Evolutionary conservation across 345 rosid species (phyloP).

Genomic region (Sonneratia caseolaris): DNA sequence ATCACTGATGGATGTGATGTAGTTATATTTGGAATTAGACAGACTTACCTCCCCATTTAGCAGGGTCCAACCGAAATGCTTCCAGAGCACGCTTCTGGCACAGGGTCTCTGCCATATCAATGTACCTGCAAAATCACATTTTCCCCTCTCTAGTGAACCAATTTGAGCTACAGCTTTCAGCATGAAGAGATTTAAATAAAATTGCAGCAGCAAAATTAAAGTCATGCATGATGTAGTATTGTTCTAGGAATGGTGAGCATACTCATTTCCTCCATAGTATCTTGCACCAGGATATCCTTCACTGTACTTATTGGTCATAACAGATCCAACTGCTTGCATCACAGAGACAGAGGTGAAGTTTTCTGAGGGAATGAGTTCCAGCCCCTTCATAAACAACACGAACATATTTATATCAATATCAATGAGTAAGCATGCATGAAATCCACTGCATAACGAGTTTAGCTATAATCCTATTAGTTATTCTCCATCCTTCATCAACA

Average conservation of each 20-base stretch:
- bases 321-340: constrained; percentile 99
- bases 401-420: not conserved
- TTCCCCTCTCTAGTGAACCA: not conserved
- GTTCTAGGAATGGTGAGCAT: constrained; percentile 13
- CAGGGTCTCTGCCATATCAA: constrained; percentile 94
- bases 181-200: not conserved
- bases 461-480: not conserved
- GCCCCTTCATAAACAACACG: constrained; percentile 49
- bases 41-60: constrained; percentile 91
- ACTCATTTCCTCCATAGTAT: constrained; percentile 99
- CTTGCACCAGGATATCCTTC: constrained; percentile 99
- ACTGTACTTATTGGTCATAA: constrained; percentile 99
- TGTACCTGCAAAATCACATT: constrained; percentile 38
- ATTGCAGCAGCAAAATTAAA: not conserved
- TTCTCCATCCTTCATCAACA: not conserved
- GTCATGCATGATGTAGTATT: not conserved
- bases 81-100: constrained; percentile 96
- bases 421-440: not conserved
- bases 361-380: constrained; percentile 97
- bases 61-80: constrained; percentile 91
- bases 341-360: constrained; percentile 96
- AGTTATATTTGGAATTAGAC: not conserved
- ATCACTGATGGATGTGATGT: not conserved
- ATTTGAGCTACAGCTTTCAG: not conserved
- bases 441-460: too few relatives aligned